phyloP scores from a whole-genome alignment of 148 eudicot species.

The Drosera capensis region DNA sequence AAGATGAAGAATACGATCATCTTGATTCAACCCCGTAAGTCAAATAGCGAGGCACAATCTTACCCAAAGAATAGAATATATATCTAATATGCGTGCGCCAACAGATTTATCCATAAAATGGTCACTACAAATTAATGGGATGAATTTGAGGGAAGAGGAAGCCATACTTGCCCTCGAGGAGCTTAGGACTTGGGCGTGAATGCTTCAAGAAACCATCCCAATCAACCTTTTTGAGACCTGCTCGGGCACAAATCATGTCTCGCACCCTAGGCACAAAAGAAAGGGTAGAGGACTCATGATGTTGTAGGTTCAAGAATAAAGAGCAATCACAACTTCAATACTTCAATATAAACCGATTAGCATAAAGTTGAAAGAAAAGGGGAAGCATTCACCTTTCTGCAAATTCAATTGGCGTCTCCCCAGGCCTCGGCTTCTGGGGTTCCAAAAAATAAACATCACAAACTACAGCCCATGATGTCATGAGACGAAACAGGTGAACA shows the following conservation, averaged over 20 bases:
- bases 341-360: no score
- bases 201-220: constrained; percentile 98
- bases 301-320: no score
- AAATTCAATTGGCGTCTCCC: constrained; percentile 95
- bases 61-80: no score
- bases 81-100: no score
- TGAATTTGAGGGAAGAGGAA: no score
- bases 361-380: background rate
- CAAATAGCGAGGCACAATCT: no score
- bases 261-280: constrained; percentile 65
- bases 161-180: constrained; percentile 87
- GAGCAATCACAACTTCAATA: no score
- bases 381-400: constrained; percentile 60
- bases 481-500: constrained; percentile 81
- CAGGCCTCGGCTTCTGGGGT: constrained; percentile 73
- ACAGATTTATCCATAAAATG: no score
- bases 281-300: no score
- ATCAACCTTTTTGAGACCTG: constrained; percentile 87
- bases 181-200: constrained; percentile 91
- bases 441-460: constrained; percentile 99
- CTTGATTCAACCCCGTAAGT: no score
- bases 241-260: constrained; percentile 65
- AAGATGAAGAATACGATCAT: no score
- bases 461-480: constrained; percentile 99
- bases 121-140: no score